A percentile compares a stretch with the other conserved stretches of the same genome.
phyloP scores from a whole-genome alignment of 1,284 basidiomycete genomes.

The Leccinum insolens region DNA sequence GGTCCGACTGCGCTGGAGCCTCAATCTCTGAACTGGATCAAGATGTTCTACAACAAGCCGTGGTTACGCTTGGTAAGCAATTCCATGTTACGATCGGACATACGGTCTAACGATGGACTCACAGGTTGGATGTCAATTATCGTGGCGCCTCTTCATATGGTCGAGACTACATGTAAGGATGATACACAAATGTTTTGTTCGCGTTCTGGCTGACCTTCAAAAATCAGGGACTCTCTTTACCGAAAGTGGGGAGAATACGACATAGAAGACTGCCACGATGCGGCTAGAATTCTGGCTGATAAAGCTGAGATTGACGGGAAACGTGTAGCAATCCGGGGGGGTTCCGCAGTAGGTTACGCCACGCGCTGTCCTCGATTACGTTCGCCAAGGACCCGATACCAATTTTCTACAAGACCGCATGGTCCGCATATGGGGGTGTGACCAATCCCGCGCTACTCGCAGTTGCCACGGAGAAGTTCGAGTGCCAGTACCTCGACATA shows the following conservation, averaged over 20 bases:
- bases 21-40: slow-evolving; percentile 25
- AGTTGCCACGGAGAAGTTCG: slow-evolving; percentile 64
- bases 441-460: slow-evolving; percentile 50
- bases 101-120: background rate
- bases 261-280: slow-evolving; percentile 21
- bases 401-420: slow-evolving; percentile 29
- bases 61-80: slow-evolving; percentile 28
- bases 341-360: slow-evolving; percentile 63
- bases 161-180: slow-evolving; percentile 23
- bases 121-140: slow-evolving; percentile 29
- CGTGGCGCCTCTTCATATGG: slow-evolving; percentile 30
- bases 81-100: background rate
- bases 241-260: slow-evolving; percentile 25
- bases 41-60: slow-evolving; percentile 32
- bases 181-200: too few relatives aligned
- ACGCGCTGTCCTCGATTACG: slow-evolving; percentile 52
- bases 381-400: slow-evolving; percentile 27
- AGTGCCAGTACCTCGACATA: slow-evolving; percentile 50
- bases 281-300: slow-evolving; percentile 2
- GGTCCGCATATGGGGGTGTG: slow-evolving; percentile 54
- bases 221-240: slow-evolving; percentile 13
- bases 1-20: slow-evolving; percentile 26
- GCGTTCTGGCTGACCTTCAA: background rate
- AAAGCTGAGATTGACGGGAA: slow-evolving; percentile 29
- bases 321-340: slow-evolving; percentile 61